Evolutionary conservation across 257 asterid genomes (phyloP).

Genomic region (Apocynum venetum): DNA sequence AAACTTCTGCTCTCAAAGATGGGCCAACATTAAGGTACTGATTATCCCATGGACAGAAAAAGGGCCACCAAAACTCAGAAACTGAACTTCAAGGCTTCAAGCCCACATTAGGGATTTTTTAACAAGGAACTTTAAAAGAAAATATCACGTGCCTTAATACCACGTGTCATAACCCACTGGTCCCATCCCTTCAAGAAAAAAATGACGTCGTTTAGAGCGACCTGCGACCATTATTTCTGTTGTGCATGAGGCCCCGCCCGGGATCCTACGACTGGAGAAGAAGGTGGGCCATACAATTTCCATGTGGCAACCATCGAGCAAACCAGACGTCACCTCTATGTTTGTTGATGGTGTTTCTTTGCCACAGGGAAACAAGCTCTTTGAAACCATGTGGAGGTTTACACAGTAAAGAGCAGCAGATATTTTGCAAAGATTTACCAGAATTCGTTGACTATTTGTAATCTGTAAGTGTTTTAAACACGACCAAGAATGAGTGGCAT

Average conservation of each 20-base stretch:
- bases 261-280: background rate
- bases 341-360: background rate
- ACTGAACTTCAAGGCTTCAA: no score
- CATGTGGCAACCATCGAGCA: background rate
- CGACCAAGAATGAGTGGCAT: background rate
- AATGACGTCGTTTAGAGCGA: background rate
- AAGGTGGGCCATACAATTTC: background rate
- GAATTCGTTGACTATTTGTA: background rate
- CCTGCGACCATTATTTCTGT: background rate
- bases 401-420: background rate
- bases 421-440: background rate
- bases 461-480: background rate
- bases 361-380: background rate
- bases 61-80: background rate
- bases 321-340: background rate
- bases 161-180: no score
- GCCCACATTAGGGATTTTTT: background rate
- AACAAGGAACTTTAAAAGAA: no score
- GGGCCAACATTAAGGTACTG: background rate
- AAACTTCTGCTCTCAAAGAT: no score
- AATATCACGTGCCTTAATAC: background rate
- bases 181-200: no score
- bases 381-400: background rate
- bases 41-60: background rate
- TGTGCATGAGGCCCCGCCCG: background rate